phyloP scores from a whole-genome alignment of 2,329 filamentous ascomycete species.

The Fusarium liriodendri region DNA sequence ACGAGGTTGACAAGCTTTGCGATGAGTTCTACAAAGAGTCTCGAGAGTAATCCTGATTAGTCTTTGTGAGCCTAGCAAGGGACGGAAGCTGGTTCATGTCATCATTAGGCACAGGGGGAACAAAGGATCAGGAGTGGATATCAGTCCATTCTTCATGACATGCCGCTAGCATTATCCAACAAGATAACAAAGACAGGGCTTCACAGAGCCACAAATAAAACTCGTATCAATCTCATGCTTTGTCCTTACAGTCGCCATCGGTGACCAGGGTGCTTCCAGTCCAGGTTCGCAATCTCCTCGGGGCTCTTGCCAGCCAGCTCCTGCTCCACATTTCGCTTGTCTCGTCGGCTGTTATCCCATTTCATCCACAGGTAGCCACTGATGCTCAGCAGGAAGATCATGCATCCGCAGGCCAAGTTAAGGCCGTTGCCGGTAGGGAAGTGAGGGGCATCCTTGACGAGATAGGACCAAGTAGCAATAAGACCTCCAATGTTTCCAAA shows the following conservation, averaged over 20 bases:
- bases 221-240: neutral
- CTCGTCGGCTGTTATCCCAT: conserved; percentile 70
- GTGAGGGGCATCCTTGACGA: conserved; percentile 71
- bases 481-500: conserved; percentile 68
- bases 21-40: neutral
- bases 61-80: neutral
- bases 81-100: neutral
- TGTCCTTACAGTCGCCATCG: conserved; percentile 59
- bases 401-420: conserved; percentile 72
- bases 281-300: conserved; percentile 68
- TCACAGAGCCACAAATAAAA: neutral
- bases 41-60: neutral
- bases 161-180: neutral
- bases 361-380: conserved; percentile 69
- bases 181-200: neutral
- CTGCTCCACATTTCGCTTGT: conserved; percentile 63
- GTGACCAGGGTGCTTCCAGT: conserved; percentile 76
- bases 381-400: conserved; percentile 63
- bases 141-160: neutral
- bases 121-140: neutral
- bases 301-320: conserved; percentile 67
- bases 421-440: conserved; percentile 74
- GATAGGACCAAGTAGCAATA: conserved; percentile 72
- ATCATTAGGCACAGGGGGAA: neutral
- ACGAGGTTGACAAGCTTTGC: neutral